Evolutionary conservation across 139 green algal species (phyloP).

Genomic region (Chlamydomonas incerta): DNA sequence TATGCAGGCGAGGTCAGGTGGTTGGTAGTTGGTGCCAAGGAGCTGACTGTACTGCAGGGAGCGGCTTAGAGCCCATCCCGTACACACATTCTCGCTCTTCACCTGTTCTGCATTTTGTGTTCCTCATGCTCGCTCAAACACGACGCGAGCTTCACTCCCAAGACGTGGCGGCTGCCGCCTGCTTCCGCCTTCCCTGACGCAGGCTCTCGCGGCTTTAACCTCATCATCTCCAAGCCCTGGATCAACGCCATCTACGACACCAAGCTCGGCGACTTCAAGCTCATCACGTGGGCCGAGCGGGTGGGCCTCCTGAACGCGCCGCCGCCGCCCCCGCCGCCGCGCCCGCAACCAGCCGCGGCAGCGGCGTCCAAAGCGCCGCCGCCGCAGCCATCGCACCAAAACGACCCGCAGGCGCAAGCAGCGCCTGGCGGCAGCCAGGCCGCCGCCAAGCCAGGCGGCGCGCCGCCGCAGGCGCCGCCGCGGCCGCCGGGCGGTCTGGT

Average conservation of each 20-base stretch:
- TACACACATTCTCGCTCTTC: too few species aligned
- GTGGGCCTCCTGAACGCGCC: slow-evolving; percentile 23
- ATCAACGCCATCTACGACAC: slow-evolving; percentile 38
- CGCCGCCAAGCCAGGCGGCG: background rate
- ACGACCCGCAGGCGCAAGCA: background rate
- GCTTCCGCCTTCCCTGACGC: too few species aligned
- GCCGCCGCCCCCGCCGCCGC: background rate
- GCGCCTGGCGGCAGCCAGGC: background rate
- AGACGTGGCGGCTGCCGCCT: too few species aligned
- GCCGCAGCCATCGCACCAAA: background rate
- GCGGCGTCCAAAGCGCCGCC: background rate
- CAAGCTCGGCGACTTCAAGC: slow-evolving; percentile 10
- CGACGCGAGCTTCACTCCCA: too few species aligned
- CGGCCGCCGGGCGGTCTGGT: background rate
- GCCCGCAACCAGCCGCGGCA: background rate
- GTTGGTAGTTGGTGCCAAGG: too few species aligned
- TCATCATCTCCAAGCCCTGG: slow-evolving; percentile 31
- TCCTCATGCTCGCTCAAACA: too few species aligned
- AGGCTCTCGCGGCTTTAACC: slow-evolving; percentile 15
- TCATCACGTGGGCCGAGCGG: slow-evolving; percentile 3
- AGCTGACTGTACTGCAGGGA: too few species aligned
- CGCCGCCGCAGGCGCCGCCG: too few species aligned
- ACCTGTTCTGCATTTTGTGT: too few species aligned
- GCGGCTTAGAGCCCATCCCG: too few species aligned
- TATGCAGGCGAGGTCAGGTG: too few species aligned